Evolutionary conservation across 106 monocot species (phyloP).

Genomic region (Xerophyta viscosa): DNA sequence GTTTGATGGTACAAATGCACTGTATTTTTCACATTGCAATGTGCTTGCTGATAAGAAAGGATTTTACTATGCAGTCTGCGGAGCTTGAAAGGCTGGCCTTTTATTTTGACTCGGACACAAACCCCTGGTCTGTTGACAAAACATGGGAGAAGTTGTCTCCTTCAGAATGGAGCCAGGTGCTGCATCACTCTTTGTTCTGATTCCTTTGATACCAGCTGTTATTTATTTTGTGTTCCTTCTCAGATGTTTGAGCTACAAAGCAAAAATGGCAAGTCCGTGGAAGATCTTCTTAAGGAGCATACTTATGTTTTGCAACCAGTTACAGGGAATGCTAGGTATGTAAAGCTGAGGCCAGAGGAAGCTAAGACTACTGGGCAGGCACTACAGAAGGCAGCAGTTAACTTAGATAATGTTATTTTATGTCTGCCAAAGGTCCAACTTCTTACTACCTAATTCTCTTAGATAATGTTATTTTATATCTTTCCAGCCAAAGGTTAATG

Average conservation of each 20-base stretch:
- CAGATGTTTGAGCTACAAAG: constrained; percentile 74
- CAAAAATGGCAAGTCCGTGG: constrained; percentile 14
- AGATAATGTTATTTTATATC: background rate
- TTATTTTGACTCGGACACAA: constrained; percentile 92
- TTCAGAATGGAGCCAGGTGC: constrained; percentile 88
- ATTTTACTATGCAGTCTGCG: constrained; percentile 61
- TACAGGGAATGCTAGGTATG: constrained; percentile 83
- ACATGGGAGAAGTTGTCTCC: constrained; percentile 76
- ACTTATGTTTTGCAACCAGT: constrained; percentile 85
- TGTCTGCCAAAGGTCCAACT: constrained; percentile 79
- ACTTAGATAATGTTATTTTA: constrained; percentile 85
- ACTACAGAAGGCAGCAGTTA: constrained; percentile 70
- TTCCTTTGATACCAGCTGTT: background rate
- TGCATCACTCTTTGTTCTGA: background rate
- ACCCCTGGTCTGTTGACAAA: constrained; percentile 73
- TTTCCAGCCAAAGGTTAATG: background rate
- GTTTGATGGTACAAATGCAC: too few species aligned
- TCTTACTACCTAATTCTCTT: too few species aligned
- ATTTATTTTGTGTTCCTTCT: constrained; percentile 3
- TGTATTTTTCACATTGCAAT: too few species aligned
- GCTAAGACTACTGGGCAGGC: constrained; percentile 55
- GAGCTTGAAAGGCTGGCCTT: constrained; percentile 82
- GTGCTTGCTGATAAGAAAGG: too few species aligned
- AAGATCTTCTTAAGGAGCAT: constrained; percentile 37
- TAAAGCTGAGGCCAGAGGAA: constrained; percentile 56